A percentile compares a stretch with the other conserved stretches of the same genome.
Conservation (phyloP, 768 basidiomycete species). For the Termitomyces sp. region DNA sequence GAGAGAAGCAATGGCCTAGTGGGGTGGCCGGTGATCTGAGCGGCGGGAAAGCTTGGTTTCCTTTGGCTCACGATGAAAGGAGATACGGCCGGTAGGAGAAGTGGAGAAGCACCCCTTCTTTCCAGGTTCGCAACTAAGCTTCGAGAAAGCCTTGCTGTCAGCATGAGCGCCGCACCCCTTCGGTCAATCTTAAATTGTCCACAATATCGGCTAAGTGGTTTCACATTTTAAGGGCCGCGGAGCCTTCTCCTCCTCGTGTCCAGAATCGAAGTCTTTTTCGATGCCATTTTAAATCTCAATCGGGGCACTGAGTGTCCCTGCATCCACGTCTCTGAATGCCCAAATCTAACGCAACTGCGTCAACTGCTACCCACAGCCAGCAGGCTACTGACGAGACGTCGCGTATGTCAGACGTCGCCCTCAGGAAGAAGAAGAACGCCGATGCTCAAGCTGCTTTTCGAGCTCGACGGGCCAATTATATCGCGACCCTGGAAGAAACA, state of each 20-base stretch:
- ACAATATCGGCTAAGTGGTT: slow-evolving; percentile 42
- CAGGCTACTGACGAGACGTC: slow-evolving; percentile 30
- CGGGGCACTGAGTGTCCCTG: slow-evolving; percentile 18
- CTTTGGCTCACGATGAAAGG: slow-evolving; percentile 27
- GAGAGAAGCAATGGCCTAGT: slow-evolving; percentile 17
- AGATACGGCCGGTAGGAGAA: slow-evolving; percentile 26
- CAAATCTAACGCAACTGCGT: slow-evolving; percentile 30
- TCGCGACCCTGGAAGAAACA: slow-evolving; percentile 83
- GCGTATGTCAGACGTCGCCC: slow-evolving; percentile 59
- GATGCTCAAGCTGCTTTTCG: slow-evolving; percentile 86
- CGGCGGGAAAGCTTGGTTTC: slow-evolving; percentile 25
- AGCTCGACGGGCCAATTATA: slow-evolving; percentile 79
- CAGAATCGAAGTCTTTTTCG: slow-evolving; percentile 60
- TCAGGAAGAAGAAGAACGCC: slow-evolving; percentile 86
- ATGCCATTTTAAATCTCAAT: slow-evolving; percentile 51
- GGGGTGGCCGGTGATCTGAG: slow-evolving; percentile 20
- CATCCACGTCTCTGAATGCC: slow-evolving; percentile 31
- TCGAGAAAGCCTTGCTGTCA: slow-evolving; percentile 41
- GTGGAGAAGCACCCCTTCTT: slow-evolving; percentile 3
- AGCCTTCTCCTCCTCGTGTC: slow-evolving; percentile 58
- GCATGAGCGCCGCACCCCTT: slow-evolving; percentile 40
- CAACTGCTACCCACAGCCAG: slow-evolving; percentile 27
- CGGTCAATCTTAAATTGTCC: slow-evolving; percentile 48
- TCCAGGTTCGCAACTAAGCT: slow-evolving; percentile 24
- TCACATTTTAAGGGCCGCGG: slow-evolving; percentile 46